phyloP scores from a whole-genome alignment of 345 rosid species.

The Excoecaria agallocha region DNA sequence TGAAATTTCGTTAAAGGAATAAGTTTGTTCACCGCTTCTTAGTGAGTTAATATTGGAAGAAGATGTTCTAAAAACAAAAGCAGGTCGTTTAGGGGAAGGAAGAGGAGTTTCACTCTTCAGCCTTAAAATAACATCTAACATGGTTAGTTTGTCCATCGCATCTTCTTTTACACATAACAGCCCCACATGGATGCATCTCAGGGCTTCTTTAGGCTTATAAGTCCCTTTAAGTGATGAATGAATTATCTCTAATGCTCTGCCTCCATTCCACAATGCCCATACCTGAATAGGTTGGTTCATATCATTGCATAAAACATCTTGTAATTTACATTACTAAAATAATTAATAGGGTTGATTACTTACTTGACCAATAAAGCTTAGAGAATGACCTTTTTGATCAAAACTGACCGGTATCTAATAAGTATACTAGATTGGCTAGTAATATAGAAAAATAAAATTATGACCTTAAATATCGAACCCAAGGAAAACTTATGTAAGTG shows the following conservation, averaged over 20 bases:
- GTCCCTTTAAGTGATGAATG: not conserved
- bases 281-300: not conserved
- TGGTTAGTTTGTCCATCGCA: not conserved
- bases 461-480: no score
- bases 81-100: not conserved
- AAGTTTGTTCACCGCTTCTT: not conserved
- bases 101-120: not conserved
- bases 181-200: slow-evolving; percentile 16
- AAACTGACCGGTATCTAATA: no score
- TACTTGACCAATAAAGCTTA: slow-evolving; percentile 15
- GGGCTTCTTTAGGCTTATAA: not conserved
- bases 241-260: slow-evolving; percentile 1
- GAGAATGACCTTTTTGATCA: not conserved
- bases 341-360: not conserved
- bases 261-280: slow-evolving; percentile 9
- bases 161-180: slow-evolving; percentile 12
- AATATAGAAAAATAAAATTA: no score
- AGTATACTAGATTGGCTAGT: no score
- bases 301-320: no score
- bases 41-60: no score
- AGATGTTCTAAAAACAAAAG: slow-evolving; percentile 1
- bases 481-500: no score
- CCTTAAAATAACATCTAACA: slow-evolving; percentile 4
- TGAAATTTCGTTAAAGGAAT: not conserved
- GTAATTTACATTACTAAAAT: no score